phyloP scores from a whole-genome alignment of 2,329 filamentous ascomycete genomes.

The Paecilomyces variotii region DNA sequence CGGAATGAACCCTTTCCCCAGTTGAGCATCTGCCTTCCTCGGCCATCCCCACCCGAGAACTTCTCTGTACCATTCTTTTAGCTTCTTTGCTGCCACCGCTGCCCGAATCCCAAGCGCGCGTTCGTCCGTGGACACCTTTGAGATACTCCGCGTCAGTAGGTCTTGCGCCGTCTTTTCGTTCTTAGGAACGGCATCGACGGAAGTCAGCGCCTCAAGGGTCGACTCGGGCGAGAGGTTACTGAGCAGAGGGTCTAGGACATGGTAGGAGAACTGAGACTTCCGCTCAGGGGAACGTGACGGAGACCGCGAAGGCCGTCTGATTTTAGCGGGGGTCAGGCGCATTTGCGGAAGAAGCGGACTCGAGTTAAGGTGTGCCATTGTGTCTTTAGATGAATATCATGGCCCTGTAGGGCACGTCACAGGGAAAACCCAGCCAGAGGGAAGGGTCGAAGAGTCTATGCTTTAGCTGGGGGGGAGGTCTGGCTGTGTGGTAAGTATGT shows the following conservation, averaged over 20 bases:
- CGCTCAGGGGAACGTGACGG: constrained; percentile 32
- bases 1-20: constrained; percentile 36
- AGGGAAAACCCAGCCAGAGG: not conserved
- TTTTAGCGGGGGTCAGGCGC: constrained; percentile 18
- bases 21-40: constrained; percentile 25
- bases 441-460: not conserved
- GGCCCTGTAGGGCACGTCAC: not conserved
- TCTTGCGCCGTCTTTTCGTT: constrained; percentile 30
- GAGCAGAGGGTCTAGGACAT: constrained; percentile 41
- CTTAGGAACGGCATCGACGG: constrained; percentile 33
- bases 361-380: constrained; percentile 18
- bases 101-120: constrained; percentile 52
- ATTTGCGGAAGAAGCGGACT: constrained; percentile 21
- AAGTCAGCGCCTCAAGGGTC: constrained; percentile 44
- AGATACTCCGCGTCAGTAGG: constrained; percentile 43
- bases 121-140: constrained; percentile 48
- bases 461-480: not conserved
- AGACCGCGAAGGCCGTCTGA: constrained; percentile 24
- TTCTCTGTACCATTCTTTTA: constrained; percentile 52
- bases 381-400: not conserved
- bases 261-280: constrained; percentile 25
- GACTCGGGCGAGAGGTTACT: constrained; percentile 47
- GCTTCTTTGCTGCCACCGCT: constrained; percentile 50
- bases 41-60: constrained; percentile 54
- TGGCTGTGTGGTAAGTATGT: not conserved